phyloP scores from a whole-genome alignment of 805 yeast genomes.

The Lachancea fermentati region DNA sequence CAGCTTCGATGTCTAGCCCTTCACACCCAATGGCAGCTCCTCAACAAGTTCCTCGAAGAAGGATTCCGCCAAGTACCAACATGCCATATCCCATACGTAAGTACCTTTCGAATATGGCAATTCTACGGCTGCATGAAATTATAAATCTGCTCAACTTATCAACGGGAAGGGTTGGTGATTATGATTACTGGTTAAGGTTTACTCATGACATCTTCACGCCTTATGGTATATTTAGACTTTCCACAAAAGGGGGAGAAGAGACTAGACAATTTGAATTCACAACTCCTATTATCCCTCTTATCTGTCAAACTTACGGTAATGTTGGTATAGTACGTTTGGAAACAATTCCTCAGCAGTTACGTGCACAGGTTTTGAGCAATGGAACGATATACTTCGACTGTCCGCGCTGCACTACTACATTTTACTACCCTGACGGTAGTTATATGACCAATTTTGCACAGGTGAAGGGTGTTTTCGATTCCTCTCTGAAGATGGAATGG shows the following conservation, averaged over 20 bases:
- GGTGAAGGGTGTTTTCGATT: constrained; percentile 55
- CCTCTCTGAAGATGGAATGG: constrained; percentile 64
- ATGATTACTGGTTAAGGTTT: constrained; percentile 46
- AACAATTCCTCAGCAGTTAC: constrained; percentile 41
- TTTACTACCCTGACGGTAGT: constrained; percentile 65
- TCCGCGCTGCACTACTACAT: constrained; percentile 42
- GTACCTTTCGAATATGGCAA: constrained; percentile 44
- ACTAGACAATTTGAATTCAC: constrained; percentile 59
- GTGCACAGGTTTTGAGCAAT: constrained; percentile 48
- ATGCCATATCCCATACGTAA: constrained; percentile 31
- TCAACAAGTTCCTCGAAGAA: constrained; percentile 4
- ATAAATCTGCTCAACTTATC: constrained; percentile 42
- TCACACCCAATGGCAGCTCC: constrained; percentile 11
- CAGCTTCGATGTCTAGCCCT: not conserved
- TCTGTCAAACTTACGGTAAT: constrained; percentile 46
- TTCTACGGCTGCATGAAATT: constrained; percentile 44
- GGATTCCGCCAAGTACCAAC: constrained; percentile 10
- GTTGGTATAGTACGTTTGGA: constrained; percentile 50
- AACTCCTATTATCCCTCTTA: constrained; percentile 55
- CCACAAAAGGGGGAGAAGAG: constrained; percentile 42
- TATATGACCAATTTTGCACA: constrained; percentile 57
- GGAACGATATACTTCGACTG: constrained; percentile 52
- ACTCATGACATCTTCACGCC: constrained; percentile 49
- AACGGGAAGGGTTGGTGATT: constrained; percentile 38
- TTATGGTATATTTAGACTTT: constrained; percentile 42